These are phyloP conservation scores for Sphagnum contortum DNA, from an alignment of 225 moss, liverwort and hornwort species.

Conservation along the genomic window DNA sequence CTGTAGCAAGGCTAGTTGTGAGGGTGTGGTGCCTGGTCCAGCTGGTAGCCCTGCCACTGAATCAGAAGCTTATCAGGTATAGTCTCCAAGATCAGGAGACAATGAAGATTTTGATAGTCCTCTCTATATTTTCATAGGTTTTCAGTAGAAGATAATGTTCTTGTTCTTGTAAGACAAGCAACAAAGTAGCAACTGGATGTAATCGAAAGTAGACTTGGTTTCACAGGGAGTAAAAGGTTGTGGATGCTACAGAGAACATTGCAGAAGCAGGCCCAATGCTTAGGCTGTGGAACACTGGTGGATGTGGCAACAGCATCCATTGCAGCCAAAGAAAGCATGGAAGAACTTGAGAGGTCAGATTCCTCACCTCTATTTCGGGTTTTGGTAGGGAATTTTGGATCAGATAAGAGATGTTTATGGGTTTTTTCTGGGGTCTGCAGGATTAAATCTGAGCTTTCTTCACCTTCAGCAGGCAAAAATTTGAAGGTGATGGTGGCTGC, in stretches of 20 bases:
- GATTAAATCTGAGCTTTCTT: conserved; percentile 21
- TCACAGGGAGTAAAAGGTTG: neutral
- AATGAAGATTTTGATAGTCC: too few relatives aligned
- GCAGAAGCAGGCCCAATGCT: conserved; percentile 17
- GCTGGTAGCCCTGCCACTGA: neutral
- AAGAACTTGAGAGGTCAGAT: conserved; percentile 31
- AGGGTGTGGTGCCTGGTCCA: conserved; percentile 37
- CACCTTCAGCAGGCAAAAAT: conserved; percentile 3
- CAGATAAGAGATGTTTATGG: neutral
- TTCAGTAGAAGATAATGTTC: neutral
- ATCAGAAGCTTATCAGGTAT: neutral
- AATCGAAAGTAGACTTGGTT: neutral
- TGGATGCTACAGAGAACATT: conserved; percentile 14
- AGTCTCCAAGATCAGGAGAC: neutral
- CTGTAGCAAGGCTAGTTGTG: conserved; percentile 30
- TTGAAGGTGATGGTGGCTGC: conserved; percentile 12
- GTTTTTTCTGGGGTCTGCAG: conserved; percentile 12
- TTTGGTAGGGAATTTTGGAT: neutral
- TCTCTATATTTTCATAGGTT: neutral
- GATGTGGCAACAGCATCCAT: conserved; percentile 14
- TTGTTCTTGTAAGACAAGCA: too few relatives aligned
- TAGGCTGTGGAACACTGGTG: conserved; percentile 20
- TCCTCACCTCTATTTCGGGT: neutral
- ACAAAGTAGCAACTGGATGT: too few relatives aligned
- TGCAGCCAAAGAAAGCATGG: conserved; percentile 11